Percentiles rank a stretch among this genome's conserved stretches.
Evolutionary conservation across 331 rosid genomes (phyloP).

Genomic region (Prunus yedoensis): DNA sequence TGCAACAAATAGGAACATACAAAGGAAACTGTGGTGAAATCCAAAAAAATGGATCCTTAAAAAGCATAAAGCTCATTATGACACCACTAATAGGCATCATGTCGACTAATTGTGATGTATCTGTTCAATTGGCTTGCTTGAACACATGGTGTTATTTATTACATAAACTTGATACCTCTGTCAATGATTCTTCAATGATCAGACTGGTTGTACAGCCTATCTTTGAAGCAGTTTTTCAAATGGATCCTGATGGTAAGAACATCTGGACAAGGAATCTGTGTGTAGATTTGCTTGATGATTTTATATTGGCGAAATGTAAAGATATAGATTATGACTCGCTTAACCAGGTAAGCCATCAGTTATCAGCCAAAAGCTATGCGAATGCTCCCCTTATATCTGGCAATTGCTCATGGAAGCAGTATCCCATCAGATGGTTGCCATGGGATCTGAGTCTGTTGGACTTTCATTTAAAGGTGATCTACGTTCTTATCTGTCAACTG

Average conservation of each 20-base stretch:
- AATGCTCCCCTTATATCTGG: slow-evolving; percentile 34
- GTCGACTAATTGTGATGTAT: slow-evolving; percentile 59
- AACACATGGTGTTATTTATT: slow-evolving; percentile 79
- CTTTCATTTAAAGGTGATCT: slow-evolving; percentile 56
- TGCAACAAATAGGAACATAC: slow-evolving; percentile 21
- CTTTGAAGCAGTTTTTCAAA: slow-evolving; percentile 56
- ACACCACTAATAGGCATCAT: slow-evolving; percentile 73
- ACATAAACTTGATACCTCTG: slow-evolving; percentile 61
- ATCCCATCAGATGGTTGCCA: slow-evolving; percentile 65
- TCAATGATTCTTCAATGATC: slow-evolving; percentile 48
- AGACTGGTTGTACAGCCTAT: slow-evolving; percentile 66
- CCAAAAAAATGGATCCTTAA: slow-evolving; percentile 48
- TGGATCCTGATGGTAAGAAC: slow-evolving; percentile 56
- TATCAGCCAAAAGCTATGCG: slow-evolving; percentile 24
- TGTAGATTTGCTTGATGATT: slow-evolving; percentile 57
- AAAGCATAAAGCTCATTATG: slow-evolving; percentile 81
- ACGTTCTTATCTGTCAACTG: slow-evolving; percentile 51
- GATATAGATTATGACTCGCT: slow-evolving; percentile 35
- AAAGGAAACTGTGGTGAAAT: slow-evolving; percentile 28
- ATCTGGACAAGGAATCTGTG: slow-evolving; percentile 61
- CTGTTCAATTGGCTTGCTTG: slow-evolving; percentile 72
- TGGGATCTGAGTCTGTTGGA: slow-evolving; percentile 72
- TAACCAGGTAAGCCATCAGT: slow-evolving; percentile 23
- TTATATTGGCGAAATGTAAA: slow-evolving; percentile 50
- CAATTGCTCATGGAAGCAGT: slow-evolving; percentile 55